Evolutionary conservation across 2,329 filamentous ascomycete genomes (phyloP).

Genomic region (Albifimbria verrucaria): DNA sequence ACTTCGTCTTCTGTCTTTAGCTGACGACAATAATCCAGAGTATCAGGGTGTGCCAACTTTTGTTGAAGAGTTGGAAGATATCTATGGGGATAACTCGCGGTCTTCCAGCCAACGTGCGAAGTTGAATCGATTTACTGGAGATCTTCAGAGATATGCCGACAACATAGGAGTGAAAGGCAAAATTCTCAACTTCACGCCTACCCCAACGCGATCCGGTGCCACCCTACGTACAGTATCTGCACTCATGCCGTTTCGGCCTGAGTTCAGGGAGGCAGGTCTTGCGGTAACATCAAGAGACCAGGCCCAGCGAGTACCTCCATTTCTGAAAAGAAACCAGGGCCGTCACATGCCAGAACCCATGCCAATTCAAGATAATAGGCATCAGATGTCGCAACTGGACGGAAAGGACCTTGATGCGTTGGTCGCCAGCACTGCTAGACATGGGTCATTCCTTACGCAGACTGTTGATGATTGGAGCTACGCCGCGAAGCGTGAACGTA

Average conservation of each 20-base stretch:
- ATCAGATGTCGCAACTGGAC: neutral
- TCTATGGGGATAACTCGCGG: slow-evolving; percentile 27
- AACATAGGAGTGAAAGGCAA: slow-evolving; percentile 34
- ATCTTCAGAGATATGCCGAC: slow-evolving; percentile 27
- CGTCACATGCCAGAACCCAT: neutral
- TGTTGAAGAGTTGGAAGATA: slow-evolving; percentile 2
- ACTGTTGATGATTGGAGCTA: neutral
- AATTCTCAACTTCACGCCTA: slow-evolving; percentile 35
- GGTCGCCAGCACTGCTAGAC: neutral
- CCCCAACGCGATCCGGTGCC: slow-evolving; percentile 34
- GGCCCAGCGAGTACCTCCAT: slow-evolving; percentile 27
- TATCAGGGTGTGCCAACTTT: neutral
- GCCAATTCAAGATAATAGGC: neutral
- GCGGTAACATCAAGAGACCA: slow-evolving; percentile 51
- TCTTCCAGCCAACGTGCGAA: slow-evolving; percentile 40
- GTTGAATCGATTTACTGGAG: slow-evolving; percentile 32
- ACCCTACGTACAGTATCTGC: slow-evolving; percentile 50
- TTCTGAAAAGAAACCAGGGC: neutral
- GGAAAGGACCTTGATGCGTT: neutral
- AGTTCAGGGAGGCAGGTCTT: slow-evolving; percentile 52
- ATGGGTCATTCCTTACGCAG: neutral
- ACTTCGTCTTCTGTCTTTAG: slow-evolving; percentile 34
- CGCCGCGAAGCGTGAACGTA: neutral
- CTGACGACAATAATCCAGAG: neutral
- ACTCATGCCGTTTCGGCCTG: slow-evolving; percentile 48